Evolutionary conservation across 1,139 yeast genomes (phyloP).

Genomic region (Yamadazyma atlantica): DNA sequence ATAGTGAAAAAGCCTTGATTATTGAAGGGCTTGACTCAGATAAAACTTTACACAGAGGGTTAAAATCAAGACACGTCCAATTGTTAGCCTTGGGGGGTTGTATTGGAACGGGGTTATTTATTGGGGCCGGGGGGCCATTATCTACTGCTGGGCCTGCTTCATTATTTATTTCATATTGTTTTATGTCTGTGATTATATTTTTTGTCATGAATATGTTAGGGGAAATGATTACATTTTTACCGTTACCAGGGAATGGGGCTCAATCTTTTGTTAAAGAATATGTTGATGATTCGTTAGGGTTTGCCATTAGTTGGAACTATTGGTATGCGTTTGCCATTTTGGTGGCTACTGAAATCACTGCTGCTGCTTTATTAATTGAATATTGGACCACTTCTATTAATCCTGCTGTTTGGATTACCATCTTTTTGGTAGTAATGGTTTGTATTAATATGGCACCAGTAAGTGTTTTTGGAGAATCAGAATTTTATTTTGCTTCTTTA

Average conservation of each 20-base stretch:
- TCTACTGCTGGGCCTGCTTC: constrained; percentile 52
- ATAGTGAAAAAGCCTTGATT: constrained; percentile 8
- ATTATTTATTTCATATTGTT: constrained; percentile 44
- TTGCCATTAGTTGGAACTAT: constrained; percentile 49
- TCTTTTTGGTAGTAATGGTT: constrained; percentile 41
- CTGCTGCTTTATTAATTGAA: constrained; percentile 50
- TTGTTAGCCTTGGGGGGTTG: constrained; percentile 42
- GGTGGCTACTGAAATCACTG: constrained; percentile 51
- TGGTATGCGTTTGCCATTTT: constrained; percentile 51
- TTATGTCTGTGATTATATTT: constrained; percentile 54
- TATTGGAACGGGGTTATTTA: constrained; percentile 43
- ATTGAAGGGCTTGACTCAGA: constrained; percentile 8
- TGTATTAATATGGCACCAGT: constrained; percentile 45
- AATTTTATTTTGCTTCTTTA: constrained; percentile 64
- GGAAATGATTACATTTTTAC: constrained; percentile 62
- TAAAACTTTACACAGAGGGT: constrained; percentile 14
- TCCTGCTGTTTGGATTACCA: constrained; percentile 56
- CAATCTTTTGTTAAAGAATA: constrained; percentile 38
- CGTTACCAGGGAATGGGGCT: constrained; percentile 48
- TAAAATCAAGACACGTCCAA: constrained; percentile 33
- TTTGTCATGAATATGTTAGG: constrained; percentile 58
- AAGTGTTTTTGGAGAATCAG: constrained; percentile 61
- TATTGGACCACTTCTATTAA: constrained; percentile 57
- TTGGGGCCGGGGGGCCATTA: constrained; percentile 50
- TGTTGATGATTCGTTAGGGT: constrained; percentile 37